Percentiles rank a stretch among this genome's conserved stretches.
Evolutionary conservation across 257 asterid species (phyloP).

Genomic region (Penstemon newberryi): DNA sequence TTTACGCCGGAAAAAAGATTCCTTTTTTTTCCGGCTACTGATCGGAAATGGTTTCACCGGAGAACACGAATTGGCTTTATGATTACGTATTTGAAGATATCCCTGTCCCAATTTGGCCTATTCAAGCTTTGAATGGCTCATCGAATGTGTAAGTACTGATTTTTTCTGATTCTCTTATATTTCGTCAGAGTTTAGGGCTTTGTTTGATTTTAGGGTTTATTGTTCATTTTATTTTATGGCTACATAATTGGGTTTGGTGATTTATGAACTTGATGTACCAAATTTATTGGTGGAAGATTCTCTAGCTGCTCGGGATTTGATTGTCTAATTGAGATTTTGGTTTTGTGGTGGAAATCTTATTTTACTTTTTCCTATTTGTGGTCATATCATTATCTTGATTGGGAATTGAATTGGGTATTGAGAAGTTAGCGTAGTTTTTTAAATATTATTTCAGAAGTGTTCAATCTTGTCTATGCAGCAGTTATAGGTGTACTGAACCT

Average conservation of each 20-base stretch:
- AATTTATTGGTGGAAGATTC: not conserved
- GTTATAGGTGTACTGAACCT: not conserved
- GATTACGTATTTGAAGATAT: conserved; percentile 78
- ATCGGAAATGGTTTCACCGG: conserved; percentile 77
- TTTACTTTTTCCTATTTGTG: not conserved
- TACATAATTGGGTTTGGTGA: too few species aligned
- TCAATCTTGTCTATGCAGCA: not conserved
- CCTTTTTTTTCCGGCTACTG: conserved; percentile 29
- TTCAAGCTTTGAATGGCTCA: conserved; percentile 59
- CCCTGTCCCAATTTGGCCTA: conserved; percentile 60
- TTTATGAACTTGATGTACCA: too few species aligned
- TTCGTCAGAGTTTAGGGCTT: not conserved
- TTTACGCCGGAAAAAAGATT: not conserved
- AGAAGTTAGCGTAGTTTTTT: too few species aligned
- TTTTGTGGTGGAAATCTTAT: not conserved
- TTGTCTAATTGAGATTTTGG: too few species aligned
- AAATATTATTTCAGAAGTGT: not conserved
- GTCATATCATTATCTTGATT: not conserved
- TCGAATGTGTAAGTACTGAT: conserved; percentile 50
- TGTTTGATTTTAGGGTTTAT: conserved; percentile 4
- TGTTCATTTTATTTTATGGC: not conserved
- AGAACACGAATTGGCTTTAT: conserved; percentile 78
- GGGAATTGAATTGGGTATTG: not conserved
- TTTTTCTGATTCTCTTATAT: conserved; percentile 2
- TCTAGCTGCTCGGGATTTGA: not conserved